phyloP scores from a whole-genome alignment of 2,329 filamentous ascomycete species.

The Aspergillus quadricinctus region DNA sequence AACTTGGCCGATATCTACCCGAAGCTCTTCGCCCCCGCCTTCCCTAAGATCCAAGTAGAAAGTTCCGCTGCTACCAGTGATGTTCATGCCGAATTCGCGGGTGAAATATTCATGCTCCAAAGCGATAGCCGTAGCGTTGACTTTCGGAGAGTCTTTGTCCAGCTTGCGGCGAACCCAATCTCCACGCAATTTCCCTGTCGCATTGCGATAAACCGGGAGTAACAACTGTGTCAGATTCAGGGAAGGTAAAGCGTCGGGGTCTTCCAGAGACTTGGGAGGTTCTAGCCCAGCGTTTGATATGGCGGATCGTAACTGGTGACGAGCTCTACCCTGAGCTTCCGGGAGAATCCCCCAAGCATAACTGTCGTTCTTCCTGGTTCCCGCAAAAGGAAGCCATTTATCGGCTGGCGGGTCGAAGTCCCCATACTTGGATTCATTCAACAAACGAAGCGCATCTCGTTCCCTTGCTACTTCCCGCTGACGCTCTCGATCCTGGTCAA shows the following conservation, averaged over 20 bases:
- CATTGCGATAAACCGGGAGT: conserved; percentile 68
- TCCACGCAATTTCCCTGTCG: conserved; percentile 72
- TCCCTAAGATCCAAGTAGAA: conserved; percentile 66
- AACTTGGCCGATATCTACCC: conserved; percentile 49
- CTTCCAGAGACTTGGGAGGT: conserved; percentile 25
- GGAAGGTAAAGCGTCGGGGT: conserved; percentile 18
- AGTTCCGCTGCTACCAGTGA: conserved; percentile 68
- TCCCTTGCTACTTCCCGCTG: conserved; percentile 50
- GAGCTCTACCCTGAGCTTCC: conserved; percentile 61
- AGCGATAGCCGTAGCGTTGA: conserved; percentile 63
- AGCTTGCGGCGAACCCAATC: conserved; percentile 63
- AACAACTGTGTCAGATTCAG: conserved; percentile 34
- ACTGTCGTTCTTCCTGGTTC: conserved; percentile 67
- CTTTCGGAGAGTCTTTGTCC: conserved; percentile 46
- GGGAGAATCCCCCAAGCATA: conserved; percentile 74
- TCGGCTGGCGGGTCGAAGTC: conserved; percentile 45
- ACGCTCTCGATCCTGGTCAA: conserved; percentile 40
- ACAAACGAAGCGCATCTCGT: conserved; percentile 46
- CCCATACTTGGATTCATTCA: conserved; percentile 50
- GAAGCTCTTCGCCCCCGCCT: conserved; percentile 35
- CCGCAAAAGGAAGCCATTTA: conserved; percentile 67
- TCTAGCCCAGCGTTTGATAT: conserved; percentile 30
- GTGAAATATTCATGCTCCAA: conserved; percentile 64
- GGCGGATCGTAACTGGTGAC: conserved; percentile 47
- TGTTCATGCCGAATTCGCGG: conserved; percentile 69